Evolutionary conservation across 208 protist species (phyloP).

Genomic region (Porcisia deanei): DNA sequence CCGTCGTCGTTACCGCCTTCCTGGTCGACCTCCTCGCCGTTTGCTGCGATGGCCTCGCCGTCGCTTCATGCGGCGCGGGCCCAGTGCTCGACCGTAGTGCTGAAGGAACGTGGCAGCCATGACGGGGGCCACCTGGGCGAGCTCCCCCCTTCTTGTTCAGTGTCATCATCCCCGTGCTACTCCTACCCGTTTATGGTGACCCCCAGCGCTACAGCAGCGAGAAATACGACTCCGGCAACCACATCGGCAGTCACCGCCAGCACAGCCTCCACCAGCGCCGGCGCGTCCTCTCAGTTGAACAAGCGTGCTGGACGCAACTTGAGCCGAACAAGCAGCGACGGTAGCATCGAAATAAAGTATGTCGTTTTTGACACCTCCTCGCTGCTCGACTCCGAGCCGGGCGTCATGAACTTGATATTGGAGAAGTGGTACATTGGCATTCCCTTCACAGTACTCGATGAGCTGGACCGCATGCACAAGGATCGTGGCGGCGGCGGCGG

Average conservation of each 20-base stretch:
- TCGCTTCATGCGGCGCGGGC: conserved; percentile 13
- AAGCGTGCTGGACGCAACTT: not conserved
- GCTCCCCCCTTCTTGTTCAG: not conserved
- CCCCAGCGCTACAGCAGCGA: conserved; percentile 2
- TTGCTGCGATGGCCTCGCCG: conserved; percentile 21
- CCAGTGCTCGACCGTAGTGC: not conserved
- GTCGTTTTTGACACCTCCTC: conserved; percentile 83
- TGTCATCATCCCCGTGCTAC: not conserved
- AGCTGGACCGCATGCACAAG: conserved; percentile 75
- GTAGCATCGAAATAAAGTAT: conserved; percentile 14
- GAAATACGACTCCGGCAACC: not conserved
- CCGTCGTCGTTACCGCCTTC: conserved; percentile 16
- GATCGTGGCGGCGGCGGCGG: conserved; percentile 10
- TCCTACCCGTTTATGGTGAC: conserved; percentile 4
- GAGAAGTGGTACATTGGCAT: conserved; percentile 62
- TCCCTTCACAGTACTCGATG: conserved; percentile 71
- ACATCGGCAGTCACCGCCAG: not conserved
- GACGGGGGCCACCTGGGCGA: not conserved
- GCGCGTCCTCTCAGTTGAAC: not conserved
- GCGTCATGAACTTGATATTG: conserved; percentile 51
- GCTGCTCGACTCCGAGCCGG: conserved; percentile 50
- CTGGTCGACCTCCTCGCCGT: conserved; percentile 24
- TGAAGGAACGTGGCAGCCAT: not conserved
- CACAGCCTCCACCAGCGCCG: not conserved
- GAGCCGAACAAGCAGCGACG: not conserved